Evolutionary conservation across 2,329 filamentous ascomycete genomes (phyloP), one percentile per base, ranked within the genome.

Genomic region (Epichloe scottii): DNA sequence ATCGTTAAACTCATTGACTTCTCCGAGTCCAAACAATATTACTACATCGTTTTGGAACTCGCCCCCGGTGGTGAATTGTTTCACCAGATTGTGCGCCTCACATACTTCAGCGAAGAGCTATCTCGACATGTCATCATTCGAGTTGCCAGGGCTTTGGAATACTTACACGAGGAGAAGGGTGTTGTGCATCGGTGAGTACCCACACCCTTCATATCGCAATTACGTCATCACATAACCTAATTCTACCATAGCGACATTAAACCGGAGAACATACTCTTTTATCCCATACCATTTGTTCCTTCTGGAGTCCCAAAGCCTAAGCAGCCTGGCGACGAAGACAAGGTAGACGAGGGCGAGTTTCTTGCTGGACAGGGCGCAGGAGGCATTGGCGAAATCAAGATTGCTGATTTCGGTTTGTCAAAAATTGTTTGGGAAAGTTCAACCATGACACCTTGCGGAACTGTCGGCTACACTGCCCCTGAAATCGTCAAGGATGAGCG

Each of bases 401-500:
- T 98, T 67, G 93, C 93, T 64, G 93, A 98, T 64, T 98, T 98
- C 64, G 93, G 93, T 50, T 75, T 98, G 10, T 96, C 91, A 56
- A 98, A 98, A 71, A 87, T 98, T 58, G 89, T 98, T 15, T 98
- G 93, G 93, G 93, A 97, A 61, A 93, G 82, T 59, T 87, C 95
- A 64, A 98, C 93, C 10, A 97, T 96, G 88, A 98, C 93, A 3
- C 93, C 93, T n/a, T 98, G 93, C 66, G 93, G 93, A 52, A 98
- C 93, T 0, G 93, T 97, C 52, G 93, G 93, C 42, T 98, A 98
- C 70, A 97, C 93, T 4, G 93, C 93, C 3, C 93, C 93, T 7
- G 93, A 98, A 65, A 98, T 98, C 56, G 93, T 98, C 66, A 97
- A 97, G 71, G 93, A 98, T 68, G 93, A 98, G 70, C 82, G 90